Evolutionary conservation across 2,329 filamentous ascomycete genomes (phyloP).

Genomic region (Pseudovirgaria hyperparasitica): DNA sequence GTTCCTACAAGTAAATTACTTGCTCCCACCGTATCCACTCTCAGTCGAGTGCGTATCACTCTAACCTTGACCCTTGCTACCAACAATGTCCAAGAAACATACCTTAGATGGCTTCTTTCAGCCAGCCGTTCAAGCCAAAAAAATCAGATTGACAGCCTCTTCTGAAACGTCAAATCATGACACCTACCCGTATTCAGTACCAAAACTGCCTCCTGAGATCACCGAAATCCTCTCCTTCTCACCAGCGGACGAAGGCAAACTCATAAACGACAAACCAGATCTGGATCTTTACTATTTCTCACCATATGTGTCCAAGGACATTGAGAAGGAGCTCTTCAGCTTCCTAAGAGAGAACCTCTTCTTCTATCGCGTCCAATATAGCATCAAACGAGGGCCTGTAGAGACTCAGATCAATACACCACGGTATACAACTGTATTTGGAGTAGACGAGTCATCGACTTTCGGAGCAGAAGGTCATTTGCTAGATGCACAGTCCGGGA

Average conservation of each 20-base stretch:
- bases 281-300: constrained; percentile 66
- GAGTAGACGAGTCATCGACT: constrained; percentile 48
- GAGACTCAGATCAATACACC: constrained; percentile 51
- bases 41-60: background rate
- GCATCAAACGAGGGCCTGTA: constrained; percentile 51
- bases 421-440: constrained; percentile 50
- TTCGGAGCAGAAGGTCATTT: constrained; percentile 33
- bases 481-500: constrained; percentile 30
- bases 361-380: constrained; percentile 65
- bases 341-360: constrained; percentile 60
- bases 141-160: constrained; percentile 20
- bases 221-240: constrained; percentile 26
- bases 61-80: background rate
- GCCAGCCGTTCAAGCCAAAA: constrained; percentile 30
- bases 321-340: constrained; percentile 49
- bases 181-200: constrained; percentile 41
- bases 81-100: constrained; percentile 35
- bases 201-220: constrained; percentile 33
- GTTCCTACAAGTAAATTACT: too few species aligned
- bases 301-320: constrained; percentile 50
- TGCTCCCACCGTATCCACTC: too few species aligned
- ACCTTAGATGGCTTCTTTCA: constrained; percentile 60
- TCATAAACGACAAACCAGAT: constrained; percentile 54
- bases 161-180: constrained; percentile 28
- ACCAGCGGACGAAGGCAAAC: constrained; percentile 40